phyloP scores from a whole-genome alignment of 495 filamentous ascomycete genomes.

The Hypoxylon trugodes region DNA sequence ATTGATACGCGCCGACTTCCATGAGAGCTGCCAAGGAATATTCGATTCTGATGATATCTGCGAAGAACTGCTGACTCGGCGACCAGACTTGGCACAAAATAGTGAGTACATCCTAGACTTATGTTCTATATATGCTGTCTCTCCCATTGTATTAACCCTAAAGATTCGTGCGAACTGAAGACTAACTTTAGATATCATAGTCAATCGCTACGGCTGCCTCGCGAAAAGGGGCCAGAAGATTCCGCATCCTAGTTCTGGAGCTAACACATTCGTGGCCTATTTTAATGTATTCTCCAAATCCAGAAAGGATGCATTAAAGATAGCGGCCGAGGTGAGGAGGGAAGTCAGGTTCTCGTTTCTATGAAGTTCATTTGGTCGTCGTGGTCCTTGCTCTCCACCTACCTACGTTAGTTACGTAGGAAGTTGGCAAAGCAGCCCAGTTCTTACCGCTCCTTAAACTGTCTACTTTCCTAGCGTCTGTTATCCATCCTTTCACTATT shows the following conservation, averaged over 20 bases:
- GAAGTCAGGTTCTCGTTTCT: conserved; percentile 38
- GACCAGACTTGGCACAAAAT: conserved; percentile 44
- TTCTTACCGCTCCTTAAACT: too few relatives aligned
- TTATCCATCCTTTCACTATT: too few relatives aligned
- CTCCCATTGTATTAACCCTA: too few relatives aligned
- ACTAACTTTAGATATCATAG: conserved; percentile 2
- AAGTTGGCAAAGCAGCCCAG: too few relatives aligned
- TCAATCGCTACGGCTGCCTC: conserved; percentile 43
- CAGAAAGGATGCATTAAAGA: conserved; percentile 37
- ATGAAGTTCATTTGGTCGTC: background rate
- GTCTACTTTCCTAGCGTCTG: too few relatives aligned
- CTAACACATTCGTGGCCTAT: conserved; percentile 45
- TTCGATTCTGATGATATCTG: conserved; percentile 52
- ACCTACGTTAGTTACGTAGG: too few relatives aligned
- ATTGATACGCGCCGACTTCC: conserved; percentile 41
- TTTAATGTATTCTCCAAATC: conserved; percentile 50
- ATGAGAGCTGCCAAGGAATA: conserved; percentile 39
- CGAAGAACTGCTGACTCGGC: conserved; percentile 42
- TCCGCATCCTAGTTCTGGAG: conserved; percentile 40
- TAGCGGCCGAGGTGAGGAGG: conserved; percentile 36
- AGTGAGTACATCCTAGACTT: conserved; percentile 9
- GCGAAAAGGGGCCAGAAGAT: conserved; percentile 44
- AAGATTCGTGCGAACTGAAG: background rate
- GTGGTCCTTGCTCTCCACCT: too few relatives aligned
- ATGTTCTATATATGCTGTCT: too few relatives aligned